phyloP scores from a whole-genome alignment of 345 rosid species.

The Populus pruinosa region DNA sequence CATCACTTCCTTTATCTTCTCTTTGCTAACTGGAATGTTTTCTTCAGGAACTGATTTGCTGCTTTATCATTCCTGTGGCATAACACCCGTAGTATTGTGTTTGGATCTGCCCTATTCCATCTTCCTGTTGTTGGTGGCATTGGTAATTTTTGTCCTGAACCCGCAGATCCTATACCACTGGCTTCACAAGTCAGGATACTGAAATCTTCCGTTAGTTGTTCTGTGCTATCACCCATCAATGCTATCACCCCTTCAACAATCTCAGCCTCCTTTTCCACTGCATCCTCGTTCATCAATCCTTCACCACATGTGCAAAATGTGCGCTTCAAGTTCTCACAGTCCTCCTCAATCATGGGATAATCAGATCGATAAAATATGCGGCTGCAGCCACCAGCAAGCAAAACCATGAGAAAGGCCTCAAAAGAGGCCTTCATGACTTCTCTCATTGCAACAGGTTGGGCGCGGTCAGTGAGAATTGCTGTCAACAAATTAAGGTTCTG shows the following conservation, averaged over 20 bases:
- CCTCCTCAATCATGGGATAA: constrained; percentile 54
- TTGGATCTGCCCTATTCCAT: constrained; percentile 82
- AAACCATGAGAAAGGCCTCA: constrained; percentile 74
- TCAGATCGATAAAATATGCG: constrained; percentile 59
- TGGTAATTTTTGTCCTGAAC: constrained; percentile 55
- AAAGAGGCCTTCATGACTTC: constrained; percentile 82
- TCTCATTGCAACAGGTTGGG: constrained; percentile 67
- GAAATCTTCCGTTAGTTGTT: constrained; percentile 78
- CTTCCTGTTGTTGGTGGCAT: constrained; percentile 79
- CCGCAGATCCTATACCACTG: constrained; percentile 41
- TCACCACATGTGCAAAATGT: constrained; percentile 68
- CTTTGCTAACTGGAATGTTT: constrained; percentile 65
- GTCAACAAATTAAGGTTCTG: constrained; percentile 69
- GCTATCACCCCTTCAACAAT: constrained; percentile 67
- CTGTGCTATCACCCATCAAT: constrained; percentile 70
- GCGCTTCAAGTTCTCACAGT: constrained; percentile 63
- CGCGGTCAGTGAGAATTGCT: constrained; percentile 64
- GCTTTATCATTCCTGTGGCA: constrained; percentile 73
- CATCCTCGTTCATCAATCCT: constrained; percentile 65
- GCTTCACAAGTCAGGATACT: constrained; percentile 57
- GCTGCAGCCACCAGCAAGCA: constrained; percentile 70
- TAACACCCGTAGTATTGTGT: constrained; percentile 67
- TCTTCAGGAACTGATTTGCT: constrained; percentile 65
- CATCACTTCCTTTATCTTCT: constrained; percentile 33
- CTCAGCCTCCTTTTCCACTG: constrained; percentile 65